Conservation (phyloP, 2,329 filamentous ascomycete species). For the Pseudohalonectria lignicola region DNA sequence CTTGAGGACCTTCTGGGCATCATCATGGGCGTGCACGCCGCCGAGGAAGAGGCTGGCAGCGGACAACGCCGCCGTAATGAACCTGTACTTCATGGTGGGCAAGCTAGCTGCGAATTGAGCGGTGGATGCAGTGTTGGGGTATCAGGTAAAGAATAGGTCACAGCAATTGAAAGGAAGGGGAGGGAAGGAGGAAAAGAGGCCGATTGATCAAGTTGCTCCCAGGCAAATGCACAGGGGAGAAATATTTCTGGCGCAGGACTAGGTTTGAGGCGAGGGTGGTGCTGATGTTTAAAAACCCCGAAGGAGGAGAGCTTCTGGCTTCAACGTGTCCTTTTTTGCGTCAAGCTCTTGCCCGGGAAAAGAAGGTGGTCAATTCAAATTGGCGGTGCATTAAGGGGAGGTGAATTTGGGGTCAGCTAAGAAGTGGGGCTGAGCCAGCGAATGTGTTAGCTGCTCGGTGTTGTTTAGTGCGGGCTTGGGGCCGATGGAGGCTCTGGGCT, state of each 20-base stretch:
- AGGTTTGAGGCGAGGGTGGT: neutral
- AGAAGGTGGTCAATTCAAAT: conserved; percentile 6
- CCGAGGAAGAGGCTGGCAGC: conserved; percentile 29
- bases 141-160: neutral
- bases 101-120: neutral
- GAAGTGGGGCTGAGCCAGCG: too few species aligned
- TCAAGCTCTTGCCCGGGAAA: neutral
- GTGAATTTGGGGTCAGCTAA: too few species aligned
- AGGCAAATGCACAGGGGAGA: conserved; percentile 2
- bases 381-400: too few species aligned
- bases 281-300: conserved; percentile 2
- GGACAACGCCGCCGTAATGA: conserved; percentile 65
- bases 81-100: conserved; percentile 70
- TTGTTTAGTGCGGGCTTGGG: too few species aligned
- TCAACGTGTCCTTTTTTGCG: conserved; percentile 4
- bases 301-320: neutral
- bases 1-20: conserved; percentile 45
- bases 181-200: neutral
- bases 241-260: neutral
- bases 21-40: conserved; percentile 42
- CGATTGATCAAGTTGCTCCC: neutral
- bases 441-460: too few species aligned
- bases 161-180: neutral
- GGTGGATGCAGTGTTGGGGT: too few species aligned
- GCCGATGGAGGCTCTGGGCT: too few species aligned